Conservation (phyloP, 345 rosid species). For the Excoecaria agallocha region DNA sequence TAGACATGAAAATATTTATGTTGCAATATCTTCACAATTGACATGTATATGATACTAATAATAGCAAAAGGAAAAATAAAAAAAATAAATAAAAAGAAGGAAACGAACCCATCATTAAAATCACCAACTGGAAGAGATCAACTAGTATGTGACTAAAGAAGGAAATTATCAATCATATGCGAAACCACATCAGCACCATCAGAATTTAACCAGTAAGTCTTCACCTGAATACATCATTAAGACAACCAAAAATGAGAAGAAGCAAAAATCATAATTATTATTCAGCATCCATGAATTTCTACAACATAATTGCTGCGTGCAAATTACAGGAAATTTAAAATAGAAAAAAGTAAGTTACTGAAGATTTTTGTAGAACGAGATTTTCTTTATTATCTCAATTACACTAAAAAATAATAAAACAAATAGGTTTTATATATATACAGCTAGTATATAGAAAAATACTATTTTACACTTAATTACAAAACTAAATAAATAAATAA, state of each 20-base stretch:
- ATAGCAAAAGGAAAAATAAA: not conserved
- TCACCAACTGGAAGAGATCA: not conserved
- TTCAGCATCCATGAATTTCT: not conserved
- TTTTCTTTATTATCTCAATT: no score
- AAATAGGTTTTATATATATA: no score
- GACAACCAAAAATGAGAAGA: not conserved
- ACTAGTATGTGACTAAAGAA: slow-evolving; percentile 38
- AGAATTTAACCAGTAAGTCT: slow-evolving; percentile 82
- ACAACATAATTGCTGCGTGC: not conserved
- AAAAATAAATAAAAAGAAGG: slow-evolving; percentile 4
- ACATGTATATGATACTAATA: slow-evolving; percentile 12
- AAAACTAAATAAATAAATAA: no score
- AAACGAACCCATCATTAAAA: slow-evolving; percentile 13
- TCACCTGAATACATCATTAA: slow-evolving; percentile 58
- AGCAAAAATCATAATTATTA: not conserved
- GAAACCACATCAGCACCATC: slow-evolving; percentile 89
- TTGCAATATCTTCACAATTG: slow-evolving; percentile 5
- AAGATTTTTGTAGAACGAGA: no score
- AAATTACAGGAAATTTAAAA: not conserved
- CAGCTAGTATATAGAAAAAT: no score
- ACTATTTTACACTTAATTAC: no score
- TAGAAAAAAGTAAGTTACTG: not conserved
- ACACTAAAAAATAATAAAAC: no score
- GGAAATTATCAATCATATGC: slow-evolving; percentile 87
- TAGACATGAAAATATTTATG: not conserved